Evolutionary conservation across 768 basidiomycete species (phyloP), one percentile per base, ranked within the genome.

Genomic region (Tulasnella sp.): DNA sequence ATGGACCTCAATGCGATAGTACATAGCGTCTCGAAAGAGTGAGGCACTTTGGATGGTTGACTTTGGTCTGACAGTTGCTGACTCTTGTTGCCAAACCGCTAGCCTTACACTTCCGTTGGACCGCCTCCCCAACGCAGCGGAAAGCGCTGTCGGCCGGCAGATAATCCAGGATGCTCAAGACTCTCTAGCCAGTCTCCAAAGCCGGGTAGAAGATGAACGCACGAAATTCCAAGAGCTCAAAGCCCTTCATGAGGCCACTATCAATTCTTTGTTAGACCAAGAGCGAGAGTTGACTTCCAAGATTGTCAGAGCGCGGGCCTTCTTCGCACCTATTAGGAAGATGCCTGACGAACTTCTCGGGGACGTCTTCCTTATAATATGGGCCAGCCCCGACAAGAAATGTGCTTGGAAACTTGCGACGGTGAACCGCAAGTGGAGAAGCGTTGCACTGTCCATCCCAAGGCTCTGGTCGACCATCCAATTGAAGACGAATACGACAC

Each of bases 331-430:
- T 44, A 91, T 95, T 82, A 88, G 92, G 41, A 87, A 92, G 60
- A 87, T 95, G 37, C 94, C 94, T 1, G 86, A 89, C 50, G 94
- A 95, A 83, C 86, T 95, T n/a, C 88, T 94, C 75, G 88, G 92
- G 78, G 89, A 91, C 80, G 90, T 95, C 83, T 95, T 95, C 84
- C 84, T 90, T 81, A 89, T 90, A 12, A 41, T 80, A 86, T 89
- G 89, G 83, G 94, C 93, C 82, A 90, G 92, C 79, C 90, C 90
- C 78, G 88, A 92, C 84, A 90, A 92, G n/a, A 92, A 91, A 83
- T 91, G 90, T 83, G 92, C 92, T 9, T 95, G 94, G 94, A 89
- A 92, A 34, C 89, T 94, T 60, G 89, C 93, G 4, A 89, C 92
- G 0, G 93, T 94, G 4, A 93, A 90, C 82, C 84, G 88, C 9